Evolutionary conservation across 1,284 basidiomycete species (phyloP), one percentile per base, ranked within the genome.

Genomic region (Austropuccinia psidii): DNA sequence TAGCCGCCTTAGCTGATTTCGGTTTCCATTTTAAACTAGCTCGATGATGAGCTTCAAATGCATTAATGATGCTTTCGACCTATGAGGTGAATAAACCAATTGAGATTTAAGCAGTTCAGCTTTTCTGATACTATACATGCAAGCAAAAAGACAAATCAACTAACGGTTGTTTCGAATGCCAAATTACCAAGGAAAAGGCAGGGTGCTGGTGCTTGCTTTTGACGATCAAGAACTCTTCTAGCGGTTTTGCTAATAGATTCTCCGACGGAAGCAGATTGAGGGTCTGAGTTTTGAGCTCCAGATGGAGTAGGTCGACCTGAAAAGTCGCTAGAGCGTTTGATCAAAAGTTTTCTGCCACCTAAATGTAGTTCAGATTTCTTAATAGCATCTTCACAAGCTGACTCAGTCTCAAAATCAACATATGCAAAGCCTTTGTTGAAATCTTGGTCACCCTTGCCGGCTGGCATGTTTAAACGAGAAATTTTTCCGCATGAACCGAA

Each of bases 161-260:
- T 52, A 15, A 72, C 69, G 19, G 69, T 72, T 21, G 94, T 97
- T 81, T 90, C 90, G 85, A 91, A 98, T 21, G 88, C 87, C 33
- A 96, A 84, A 79, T 96, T 96, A 24, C 92, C 92, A 27, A 95
- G 80, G 83, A 95, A 95, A 15, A 96, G 83, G 11, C 90, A 93
- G 8, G 88, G 88, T 0, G 86, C 89, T 9, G 92, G 86, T 0
- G 89, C 86, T 79, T 93, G 90, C 80, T 90, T 92, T 79, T 95
- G 93, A 19, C 81, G 79, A n/a, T 84, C 83, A 11, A 95, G 84
- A 67, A 93, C 90, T 80, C 89, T 91, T 79, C 90, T 89, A 0
- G 90, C 90, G 2, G 86, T 89, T 81, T 92, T 92, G 11, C 89
- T 86, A 75, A 87, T 84, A 17, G 43, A 27, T 41, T 11, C 1